phyloP scores from a whole-genome alignment of 805 yeast genomes.

The Nakazawaea wickerhamii region DNA sequence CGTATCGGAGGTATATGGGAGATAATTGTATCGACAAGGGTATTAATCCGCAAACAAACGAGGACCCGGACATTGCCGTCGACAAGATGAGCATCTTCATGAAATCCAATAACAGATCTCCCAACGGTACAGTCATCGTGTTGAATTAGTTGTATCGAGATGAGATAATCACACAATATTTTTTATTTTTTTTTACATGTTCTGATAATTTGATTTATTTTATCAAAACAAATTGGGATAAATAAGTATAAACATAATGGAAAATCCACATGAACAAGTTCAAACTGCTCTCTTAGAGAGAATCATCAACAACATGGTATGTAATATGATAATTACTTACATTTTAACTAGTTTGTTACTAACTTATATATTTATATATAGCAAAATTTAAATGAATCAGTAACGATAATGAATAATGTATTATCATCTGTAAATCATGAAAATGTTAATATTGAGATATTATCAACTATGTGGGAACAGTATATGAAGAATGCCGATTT shows the following conservation, averaged over 20 bases:
- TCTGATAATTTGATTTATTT: background rate
- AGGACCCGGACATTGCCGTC: conserved; percentile 16
- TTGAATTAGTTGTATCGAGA: background rate
- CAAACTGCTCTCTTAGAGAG: conserved; percentile 73
- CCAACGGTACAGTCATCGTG: background rate
- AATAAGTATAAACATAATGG: conserved; percentile 38
- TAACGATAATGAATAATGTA: conserved; percentile 55
- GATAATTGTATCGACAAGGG: conserved; percentile 22
- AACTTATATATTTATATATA: conserved; percentile 18
- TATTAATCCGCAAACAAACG: conserved; percentile 24
- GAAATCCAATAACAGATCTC: conserved; percentile 3
- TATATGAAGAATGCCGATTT: conserved; percentile 67
- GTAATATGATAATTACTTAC: conserved; percentile 23
- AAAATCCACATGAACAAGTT: conserved; percentile 80
- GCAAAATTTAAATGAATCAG: conserved; percentile 70
- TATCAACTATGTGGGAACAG: conserved; percentile 75
- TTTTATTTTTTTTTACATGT: background rate
- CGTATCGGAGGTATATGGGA: conserved; percentile 25
- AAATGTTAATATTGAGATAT: conserved; percentile 64
- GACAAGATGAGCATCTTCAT: conserved; percentile 10
- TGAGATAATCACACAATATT: background rate
- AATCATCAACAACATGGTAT: conserved; percentile 68
- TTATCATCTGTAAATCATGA: conserved; percentile 57
- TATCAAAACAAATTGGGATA: background rate
- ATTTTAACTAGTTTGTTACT: background rate